Evolutionary conservation across 2,329 filamentous ascomycete species (phyloP), one percentile per base, ranked within the genome.

Genomic region (Aureobasidium namibiae): DNA sequence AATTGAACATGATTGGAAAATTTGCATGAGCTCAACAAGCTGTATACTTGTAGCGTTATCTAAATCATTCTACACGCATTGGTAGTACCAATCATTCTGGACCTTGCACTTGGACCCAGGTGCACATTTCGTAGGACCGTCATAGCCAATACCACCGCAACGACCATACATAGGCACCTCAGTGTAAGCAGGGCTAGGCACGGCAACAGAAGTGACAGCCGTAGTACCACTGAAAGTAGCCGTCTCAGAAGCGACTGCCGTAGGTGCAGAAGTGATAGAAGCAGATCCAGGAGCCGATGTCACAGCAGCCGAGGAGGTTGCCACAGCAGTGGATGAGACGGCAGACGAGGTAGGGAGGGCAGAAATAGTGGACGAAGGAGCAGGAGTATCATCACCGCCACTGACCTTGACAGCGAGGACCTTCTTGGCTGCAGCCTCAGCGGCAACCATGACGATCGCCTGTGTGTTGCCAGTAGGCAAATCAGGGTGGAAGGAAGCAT

Each of bases 381-480:
- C 78, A 2, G 39, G 33, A 1, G 74, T 31, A 44, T 33, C 48
- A 41, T 42, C 41, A 18, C 23, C 21, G 31, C 45, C 13, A 5
- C 38, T 23, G 29, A 54, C 50, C 38, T 44, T 23, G 6, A 36
- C 52, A 24, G 57, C 57, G 18, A 23, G 16, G 60, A 79, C 79
- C 63, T 70, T 77, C 61, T 74, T 74, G 6, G 77, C 78, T 4
- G 82, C 82, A 34, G 78, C 76, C 73, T 87, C 84, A 18, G 83
- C 79, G 11, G 78, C 82, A 36, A 84, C 76, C 71, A 87, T 82
- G 63, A 86, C 80, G 34, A 81, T 80, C 1, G 82, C 78, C 56
- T 82, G 81, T 1, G 85, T 85, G 71, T 89, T 89, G 18, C 84
- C 82, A 0, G 83, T 85, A 1, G 83, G 78, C 61, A 87, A 79